phyloP scores from a whole-genome alignment of 140 eudicot species.

The Ambrosia hybrid region DNA sequence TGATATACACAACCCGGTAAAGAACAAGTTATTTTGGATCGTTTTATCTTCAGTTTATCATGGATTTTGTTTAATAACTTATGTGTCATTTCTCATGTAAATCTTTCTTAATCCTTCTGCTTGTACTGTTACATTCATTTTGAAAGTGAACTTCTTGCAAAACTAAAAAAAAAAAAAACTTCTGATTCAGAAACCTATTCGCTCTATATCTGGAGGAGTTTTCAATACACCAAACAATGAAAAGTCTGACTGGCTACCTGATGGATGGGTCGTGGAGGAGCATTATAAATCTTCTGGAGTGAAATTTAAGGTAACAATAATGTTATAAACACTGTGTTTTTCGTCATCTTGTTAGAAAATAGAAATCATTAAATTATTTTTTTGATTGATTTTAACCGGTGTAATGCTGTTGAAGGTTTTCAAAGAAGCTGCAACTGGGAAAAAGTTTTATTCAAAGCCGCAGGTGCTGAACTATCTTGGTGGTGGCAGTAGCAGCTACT shows the following conservation, averaged over 20 bases:
- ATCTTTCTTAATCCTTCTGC: neutral
- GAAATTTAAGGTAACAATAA: constrained; percentile 29
- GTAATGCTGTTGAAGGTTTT: constrained; percentile 14
- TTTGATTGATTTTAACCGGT: neutral
- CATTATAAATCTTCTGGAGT: constrained; percentile 14
- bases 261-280: constrained; percentile 36
- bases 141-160: neutral
- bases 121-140: too few relatives aligned
- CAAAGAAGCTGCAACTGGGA: constrained; percentile 33
- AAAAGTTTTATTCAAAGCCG: constrained; percentile 27
- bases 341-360: neutral
- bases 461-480: constrained; percentile 32
- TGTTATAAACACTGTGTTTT: neutral
- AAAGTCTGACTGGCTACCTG: constrained; percentile 34
- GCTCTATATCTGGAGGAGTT: constrained; percentile 30
- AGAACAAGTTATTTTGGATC: constrained; percentile 7
- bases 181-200: constrained; percentile 30
- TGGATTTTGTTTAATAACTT: neutral
- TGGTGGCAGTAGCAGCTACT: constrained; percentile 25
- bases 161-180: neutral
- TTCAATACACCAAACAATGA: constrained; percentile 15
- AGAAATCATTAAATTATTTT: neutral
- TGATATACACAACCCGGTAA: constrained; percentile 24
- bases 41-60: constrained; percentile 3
- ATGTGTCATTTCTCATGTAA: neutral